Base-by-base conservation (phyloP, 805 yeast species). In the Nakazawaea wickerhamii region DNA sequence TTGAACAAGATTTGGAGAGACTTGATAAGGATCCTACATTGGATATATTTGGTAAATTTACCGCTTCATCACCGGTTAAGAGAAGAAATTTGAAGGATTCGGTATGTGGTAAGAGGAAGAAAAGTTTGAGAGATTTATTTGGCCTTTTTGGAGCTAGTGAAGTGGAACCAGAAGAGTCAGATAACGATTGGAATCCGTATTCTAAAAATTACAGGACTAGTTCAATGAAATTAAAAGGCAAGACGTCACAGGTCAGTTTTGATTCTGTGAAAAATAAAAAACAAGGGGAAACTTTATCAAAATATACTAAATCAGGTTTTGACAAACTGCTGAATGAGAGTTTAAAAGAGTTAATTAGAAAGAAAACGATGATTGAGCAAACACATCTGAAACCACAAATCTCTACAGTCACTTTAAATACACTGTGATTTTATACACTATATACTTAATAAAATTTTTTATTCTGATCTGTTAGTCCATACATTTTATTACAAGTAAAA, bases 121-220 rank as follows among this genome's bases (percentile, higher is more conserved):
- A n/a, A 22, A 35, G 38, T 15, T 23, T 35, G 1, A 35, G 9
- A 35, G 11, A 35, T 6, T 35, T 35, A 10, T n/a, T 35, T 25
- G 15, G n/a, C 7, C n/a, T 3, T 6, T 28, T 28, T 13, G 31
- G 7, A 7, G 4, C 31, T 28, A 13, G 14, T 28, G n/a, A 13
- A 31, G 22, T 13, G 15, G 35, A 9, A 13, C 9, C 15, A 14
- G 27, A 21, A 33, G 20, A 23, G 19, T 19, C 4, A 19, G 28
- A 23, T 23, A 15, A 35, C 10, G 30, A 35, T 23, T 35, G 38
- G 38, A 35, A 35, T 35, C 38, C 38, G 10, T 35, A 35, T 23
- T 22, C 6, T 13, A n/a, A 28, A 28, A 28, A 28, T 2, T 8
- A 11, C 2, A 8, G n/a, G 5, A 13, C 31, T 15, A 8, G 6